Evolutionary conservation across 257 asterid species (phyloP).

Genomic region (Solanum chaucha): DNA sequence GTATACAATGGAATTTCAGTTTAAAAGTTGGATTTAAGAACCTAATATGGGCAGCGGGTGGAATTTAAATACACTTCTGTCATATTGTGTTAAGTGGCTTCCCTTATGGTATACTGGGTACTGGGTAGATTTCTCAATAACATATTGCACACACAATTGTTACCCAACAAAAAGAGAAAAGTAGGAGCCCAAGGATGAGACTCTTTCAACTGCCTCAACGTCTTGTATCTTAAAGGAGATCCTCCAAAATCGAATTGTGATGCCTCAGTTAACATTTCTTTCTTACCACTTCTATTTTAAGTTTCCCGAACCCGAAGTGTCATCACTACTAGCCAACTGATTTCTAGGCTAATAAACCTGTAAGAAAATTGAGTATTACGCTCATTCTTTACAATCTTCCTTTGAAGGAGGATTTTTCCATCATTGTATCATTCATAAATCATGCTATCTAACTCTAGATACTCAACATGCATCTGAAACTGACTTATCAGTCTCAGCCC

Average conservation of each 20-base stretch:
- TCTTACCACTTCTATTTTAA: not conserved
- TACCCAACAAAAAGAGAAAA: not conserved
- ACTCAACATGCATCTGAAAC: not conserved
- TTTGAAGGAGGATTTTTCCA: not conserved
- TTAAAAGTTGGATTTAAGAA: not conserved
- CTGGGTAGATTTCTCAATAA: not conserved
- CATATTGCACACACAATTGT: not conserved
- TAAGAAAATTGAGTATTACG: not conserved
- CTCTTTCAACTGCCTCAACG: not conserved
- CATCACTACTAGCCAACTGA: not conserved
- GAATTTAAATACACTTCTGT: not conserved
- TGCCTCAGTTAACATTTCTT: not conserved
- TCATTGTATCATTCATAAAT: not conserved
- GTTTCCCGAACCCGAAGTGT: not conserved
- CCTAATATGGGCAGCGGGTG: not conserved
- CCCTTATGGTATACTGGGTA: not conserved
- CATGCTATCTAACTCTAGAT: not conserved
- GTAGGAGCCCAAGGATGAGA: not conserved
- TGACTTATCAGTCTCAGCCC: not conserved
- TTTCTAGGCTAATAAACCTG: not conserved
- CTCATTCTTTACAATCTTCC: not conserved
- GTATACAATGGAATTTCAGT: not conserved
- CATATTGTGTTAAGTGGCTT: not conserved
- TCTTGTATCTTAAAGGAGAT: not conserved
- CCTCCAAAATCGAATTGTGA: not conserved